Base-by-base conservation (phyloP, 2,329 filamentous ascomycete genomes). In the Sarocladium brachiariae region DNA sequence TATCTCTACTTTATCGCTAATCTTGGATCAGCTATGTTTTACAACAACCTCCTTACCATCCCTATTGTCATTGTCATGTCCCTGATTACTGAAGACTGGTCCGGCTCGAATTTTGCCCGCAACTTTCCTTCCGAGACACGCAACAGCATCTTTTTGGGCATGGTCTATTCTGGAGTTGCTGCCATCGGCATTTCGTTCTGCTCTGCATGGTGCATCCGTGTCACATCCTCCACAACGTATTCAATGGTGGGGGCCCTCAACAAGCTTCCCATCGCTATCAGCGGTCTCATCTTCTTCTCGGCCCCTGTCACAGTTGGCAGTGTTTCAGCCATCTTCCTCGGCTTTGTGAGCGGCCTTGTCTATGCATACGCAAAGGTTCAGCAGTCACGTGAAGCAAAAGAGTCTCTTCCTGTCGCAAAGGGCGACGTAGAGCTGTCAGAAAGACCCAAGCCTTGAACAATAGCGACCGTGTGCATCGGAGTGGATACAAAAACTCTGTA, bases 181-280 rank as follows among this genome's bases (percentile, higher is more conserved):
- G 88, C 91, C 48, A 91, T 97, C 63, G 96, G 96, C 73, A 99
- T 99, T 69, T 97, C 92, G n/a, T 99, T 99, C 78, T 95, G 90
- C 64, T 96, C 92, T 14, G 93, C 93, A 33, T 99, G 93, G 93
- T 97, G 93, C 66, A 95, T 99, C 56, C 91, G 93, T 58, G 88
- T 96, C 57, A 97, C 93, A 7, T 95, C 91, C 0, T 96, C 91
- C 16, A 99, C 93, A 8, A 99, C 93, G 2, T 99, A 97, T 76
- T 95, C 89, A 25, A 97, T 99, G 92, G 93, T 97, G 51, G 93
- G 93, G 55, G 89, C 92, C 16, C 77, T 99, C 62, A 99, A 99
- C 80, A 99, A 99, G 77, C 84, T 99, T 27, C 93, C 93, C 37
- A 91, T 99, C 59, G 93, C 93, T 51, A 69, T 99, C 58, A 92